Evolutionary conservation across 2,329 filamentous ascomycete genomes (phyloP), one percentile per base, ranked within the genome.

Genomic region (Penicillium sclerotigenum): DNA sequence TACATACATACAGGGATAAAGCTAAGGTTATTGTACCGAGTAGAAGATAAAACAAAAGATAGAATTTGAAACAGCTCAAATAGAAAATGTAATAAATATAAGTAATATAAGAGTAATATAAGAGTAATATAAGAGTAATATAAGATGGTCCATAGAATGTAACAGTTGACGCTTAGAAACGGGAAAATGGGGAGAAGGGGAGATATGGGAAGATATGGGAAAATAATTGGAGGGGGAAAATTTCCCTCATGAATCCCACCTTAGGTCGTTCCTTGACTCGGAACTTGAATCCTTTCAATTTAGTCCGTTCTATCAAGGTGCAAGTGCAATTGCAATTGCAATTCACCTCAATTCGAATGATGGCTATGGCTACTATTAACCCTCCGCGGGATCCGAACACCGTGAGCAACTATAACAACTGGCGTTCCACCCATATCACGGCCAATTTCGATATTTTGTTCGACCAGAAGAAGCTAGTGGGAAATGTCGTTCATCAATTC

Each of bases 351-450:
- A 69, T 65, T 38, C 71, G 69, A 58, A 73, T 68, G 16, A 74
- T 77, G 71, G 70, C 68, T n/a, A 74, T 77, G 71, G 70, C 71
- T 38, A 66, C 63, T 38, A 77, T 79, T 62, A 74, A 72, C 40
- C 71, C 73, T 43, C 77, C 80, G 48, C 84, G 90, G 68, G 93
- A 97, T 76, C 91, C 91, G 51, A 95, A 91, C 73, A 97, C 94
- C 26, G 78, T 94, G 57, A 89, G 90, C 71, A 97, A 97, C 79
- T 97, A 97, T 76, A 86, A 90, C 73, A 86, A 88, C 54, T 97
- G 91, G 86, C 81, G 84, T 59, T 96, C 90, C 18, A 86, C 83
- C 71, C 91, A 97, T 77, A 94, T 91, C 20, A 87, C 84, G 20
- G 89, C 90, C 56, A 86, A 89, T 73, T 85, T 97, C 68, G 85